Evolutionary conservation across 192 early-diverging fungal genomes (phyloP).

Genomic region (Entrophospora sp.): DNA sequence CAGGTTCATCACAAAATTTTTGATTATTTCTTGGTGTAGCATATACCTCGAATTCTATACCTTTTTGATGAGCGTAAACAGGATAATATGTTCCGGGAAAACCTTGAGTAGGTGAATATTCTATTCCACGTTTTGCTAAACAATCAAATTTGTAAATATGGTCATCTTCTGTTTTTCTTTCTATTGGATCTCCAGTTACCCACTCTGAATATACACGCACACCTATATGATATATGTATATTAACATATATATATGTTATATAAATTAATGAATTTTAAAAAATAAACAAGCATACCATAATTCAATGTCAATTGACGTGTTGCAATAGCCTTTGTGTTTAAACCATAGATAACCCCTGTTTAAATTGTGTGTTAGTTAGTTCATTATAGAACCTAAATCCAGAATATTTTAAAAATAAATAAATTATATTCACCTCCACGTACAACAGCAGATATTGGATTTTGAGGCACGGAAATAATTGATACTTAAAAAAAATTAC

Average conservation of each 20-base stretch:
- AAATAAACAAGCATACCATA: too few species aligned
- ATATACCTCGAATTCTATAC: not conserved
- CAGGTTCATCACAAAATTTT: not conserved
- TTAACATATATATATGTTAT: not conserved
- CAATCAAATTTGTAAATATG: not conserved
- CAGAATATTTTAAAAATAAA: not conserved
- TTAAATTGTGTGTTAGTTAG: too few species aligned
- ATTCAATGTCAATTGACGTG: too few species aligned
- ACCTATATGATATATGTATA: not conserved
- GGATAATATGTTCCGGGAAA: not conserved
- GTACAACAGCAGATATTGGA: constrained; percentile 38
- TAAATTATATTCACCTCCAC: constrained; percentile 44
- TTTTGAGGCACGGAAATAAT: constrained; percentile 35
- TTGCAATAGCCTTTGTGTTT: too few species aligned
- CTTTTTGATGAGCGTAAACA: not conserved
- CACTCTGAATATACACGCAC: not conserved
- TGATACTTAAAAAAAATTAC: too few species aligned
- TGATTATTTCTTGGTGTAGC: not conserved
- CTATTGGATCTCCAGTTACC: not conserved
- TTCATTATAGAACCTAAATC: not conserved
- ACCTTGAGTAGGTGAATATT: not conserved
- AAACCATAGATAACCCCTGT: too few species aligned
- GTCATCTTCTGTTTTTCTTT: not conserved
- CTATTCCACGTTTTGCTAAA: not conserved
- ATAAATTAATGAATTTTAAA: too few species aligned